Evolutionary conservation across 2,329 filamentous ascomycete genomes (phyloP).

Genomic region (Ophiostoma ulmi): DNA sequence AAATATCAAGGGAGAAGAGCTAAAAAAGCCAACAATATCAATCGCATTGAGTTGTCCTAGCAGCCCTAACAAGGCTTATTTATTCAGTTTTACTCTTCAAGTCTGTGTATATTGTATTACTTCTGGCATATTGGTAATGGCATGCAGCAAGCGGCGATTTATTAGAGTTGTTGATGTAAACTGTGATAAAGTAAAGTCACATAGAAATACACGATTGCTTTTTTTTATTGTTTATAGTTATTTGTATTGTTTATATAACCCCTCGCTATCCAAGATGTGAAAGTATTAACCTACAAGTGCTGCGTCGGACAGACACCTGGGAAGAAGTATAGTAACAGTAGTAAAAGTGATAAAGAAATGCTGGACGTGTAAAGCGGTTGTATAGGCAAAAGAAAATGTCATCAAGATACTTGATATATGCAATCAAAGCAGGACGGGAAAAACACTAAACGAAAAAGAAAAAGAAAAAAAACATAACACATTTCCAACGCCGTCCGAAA

Average conservation of each 20-base stretch:
- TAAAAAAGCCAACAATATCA: not conserved
- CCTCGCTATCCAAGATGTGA: conserved; percentile 12
- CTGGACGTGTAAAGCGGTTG: conserved; percentile 11
- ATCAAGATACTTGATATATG: conserved; percentile 16
- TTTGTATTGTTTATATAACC: conserved; percentile 12
- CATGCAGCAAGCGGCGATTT: not conserved
- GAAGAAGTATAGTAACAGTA: conserved; percentile 12
- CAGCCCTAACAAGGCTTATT: not conserved
- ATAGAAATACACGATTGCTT: not conserved
- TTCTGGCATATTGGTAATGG: not conserved
- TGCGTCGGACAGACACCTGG: conserved; percentile 13
- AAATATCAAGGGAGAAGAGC: not conserved
- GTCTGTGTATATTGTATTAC: not conserved
- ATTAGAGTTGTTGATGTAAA: not conserved
- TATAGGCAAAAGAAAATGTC: conserved; percentile 11
- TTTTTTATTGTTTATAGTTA: not conserved
- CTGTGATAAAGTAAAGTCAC: not conserved
- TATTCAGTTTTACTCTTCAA: not conserved
- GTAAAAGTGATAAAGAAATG: conserved; percentile 9
- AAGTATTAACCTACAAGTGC: conserved; percentile 14
- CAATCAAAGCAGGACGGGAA: not conserved
- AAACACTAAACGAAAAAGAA: not conserved
- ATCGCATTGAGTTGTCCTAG: not conserved
- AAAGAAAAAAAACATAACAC: not conserved
- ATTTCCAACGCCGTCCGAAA: conserved; percentile 10